Percentiles rank a stretch among this genome's conserved stretches.
Conservation (phyloP, 805 yeast genomes). For the Candida taoyuanica region DNA sequence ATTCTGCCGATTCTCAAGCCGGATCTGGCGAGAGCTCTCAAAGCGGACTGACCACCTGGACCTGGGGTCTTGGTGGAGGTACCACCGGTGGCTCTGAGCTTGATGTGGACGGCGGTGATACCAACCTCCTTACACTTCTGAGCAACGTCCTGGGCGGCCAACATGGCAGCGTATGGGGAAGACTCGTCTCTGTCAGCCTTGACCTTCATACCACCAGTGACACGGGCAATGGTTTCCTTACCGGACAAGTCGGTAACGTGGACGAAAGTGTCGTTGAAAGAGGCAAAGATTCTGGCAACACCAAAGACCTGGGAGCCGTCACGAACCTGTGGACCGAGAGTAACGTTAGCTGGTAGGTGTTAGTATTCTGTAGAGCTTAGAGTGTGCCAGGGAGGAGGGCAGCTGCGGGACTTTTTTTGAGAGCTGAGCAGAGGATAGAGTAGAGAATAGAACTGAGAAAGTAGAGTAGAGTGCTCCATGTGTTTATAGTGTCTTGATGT, state of each 20-base stretch:
- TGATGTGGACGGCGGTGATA: constrained; percentile 98
- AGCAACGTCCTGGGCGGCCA: constrained; percentile 99
- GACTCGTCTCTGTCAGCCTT: constrained; percentile 99
- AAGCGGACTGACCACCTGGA: constrained; percentile 99
- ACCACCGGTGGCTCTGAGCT: constrained; percentile 99
- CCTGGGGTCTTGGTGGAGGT: constrained; percentile 99
- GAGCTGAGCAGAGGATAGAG: too few species aligned
- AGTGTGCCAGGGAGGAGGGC: too few species aligned
- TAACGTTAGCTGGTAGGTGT: constrained; percentile 44
- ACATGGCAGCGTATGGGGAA: constrained; percentile 99
- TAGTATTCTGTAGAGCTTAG: constrained; percentile 20
- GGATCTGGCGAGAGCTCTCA: constrained; percentile 99
- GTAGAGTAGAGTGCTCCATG: too few species aligned
- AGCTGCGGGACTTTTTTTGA: too few species aligned
- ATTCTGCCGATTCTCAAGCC: constrained; percentile 99
- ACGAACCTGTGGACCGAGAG: constrained; percentile 84
- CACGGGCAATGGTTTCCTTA: constrained; percentile 99
- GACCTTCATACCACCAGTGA: constrained; percentile 99
- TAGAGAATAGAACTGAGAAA: too few species aligned
- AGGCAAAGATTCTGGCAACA: constrained; percentile 99
- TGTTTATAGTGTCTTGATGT: too few species aligned
- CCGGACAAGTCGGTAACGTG: constrained; percentile 99
- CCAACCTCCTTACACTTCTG: constrained; percentile 99
- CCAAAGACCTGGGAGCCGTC: constrained; percentile 99
- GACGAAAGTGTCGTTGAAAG: constrained; percentile 99